Evolutionary conservation across 768 basidiomycete genomes (phyloP).

Genomic region (Leccinellum luteum): DNA sequence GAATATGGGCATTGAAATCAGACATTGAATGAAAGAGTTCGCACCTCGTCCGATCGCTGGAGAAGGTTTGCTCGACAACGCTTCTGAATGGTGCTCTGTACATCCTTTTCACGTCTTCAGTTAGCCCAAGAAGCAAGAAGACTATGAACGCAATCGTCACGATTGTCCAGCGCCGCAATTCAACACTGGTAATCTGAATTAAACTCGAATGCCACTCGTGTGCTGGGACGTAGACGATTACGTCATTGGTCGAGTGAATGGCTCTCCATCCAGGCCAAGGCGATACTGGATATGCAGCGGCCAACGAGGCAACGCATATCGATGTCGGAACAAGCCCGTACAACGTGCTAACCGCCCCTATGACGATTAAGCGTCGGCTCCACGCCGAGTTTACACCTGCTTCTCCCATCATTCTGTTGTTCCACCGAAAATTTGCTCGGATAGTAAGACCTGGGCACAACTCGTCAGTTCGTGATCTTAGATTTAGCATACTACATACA

Average conservation of each 20-base stretch:
- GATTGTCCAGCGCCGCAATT: conserved; percentile 22
- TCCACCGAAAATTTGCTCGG: conserved; percentile 1
- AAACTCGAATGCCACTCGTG: conserved; percentile 8
- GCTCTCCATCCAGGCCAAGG: conserved; percentile 23
- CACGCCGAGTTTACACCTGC: neutral
- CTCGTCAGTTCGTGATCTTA: neutral
- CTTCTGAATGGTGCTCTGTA: conserved; percentile 7
- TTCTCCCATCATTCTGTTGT: neutral
- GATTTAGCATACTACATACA: conserved; percentile 8
- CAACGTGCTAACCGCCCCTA: conserved; percentile 4
- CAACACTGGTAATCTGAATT: neutral
- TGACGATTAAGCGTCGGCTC: conserved; percentile 14
- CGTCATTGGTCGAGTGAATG: conserved; percentile 11
- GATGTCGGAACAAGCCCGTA: conserved; percentile 16
- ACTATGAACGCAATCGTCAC: conserved; percentile 11
- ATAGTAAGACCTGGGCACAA: conserved; percentile 8
- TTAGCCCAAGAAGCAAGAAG: conserved; percentile 18
- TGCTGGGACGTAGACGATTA: conserved; percentile 7
- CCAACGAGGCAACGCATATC: conserved; percentile 6
- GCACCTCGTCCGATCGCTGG: neutral
- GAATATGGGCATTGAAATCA: neutral
- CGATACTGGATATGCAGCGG: conserved; percentile 3
- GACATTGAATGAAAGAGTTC: neutral
- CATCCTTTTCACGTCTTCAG: conserved; percentile 14
- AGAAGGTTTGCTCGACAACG: neutral